A percentile compares a stretch with the other conserved stretches of the same genome.
These are phyloP conservation scores for Erythrophleum ivorense DNA, from an alignment of 331 rosid species.

Conservation along the genomic window DNA sequence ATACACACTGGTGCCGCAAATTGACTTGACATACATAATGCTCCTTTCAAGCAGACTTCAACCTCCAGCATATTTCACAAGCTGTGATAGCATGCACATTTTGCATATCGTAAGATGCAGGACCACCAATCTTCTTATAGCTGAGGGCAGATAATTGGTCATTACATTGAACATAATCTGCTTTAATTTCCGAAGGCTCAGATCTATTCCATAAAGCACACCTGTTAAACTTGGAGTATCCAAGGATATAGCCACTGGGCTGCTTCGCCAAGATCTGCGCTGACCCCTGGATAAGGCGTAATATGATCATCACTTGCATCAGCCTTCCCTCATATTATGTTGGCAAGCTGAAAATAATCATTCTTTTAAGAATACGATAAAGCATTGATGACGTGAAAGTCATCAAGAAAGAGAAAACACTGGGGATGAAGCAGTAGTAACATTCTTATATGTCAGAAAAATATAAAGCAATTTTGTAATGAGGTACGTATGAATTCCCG, in stretches of 20 bases:
- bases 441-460: constrained; percentile 24
- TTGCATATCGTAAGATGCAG: constrained; percentile 50
- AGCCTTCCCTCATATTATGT: constrained; percentile 90
- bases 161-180: constrained; percentile 53
- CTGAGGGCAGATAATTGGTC: constrained; percentile 49
- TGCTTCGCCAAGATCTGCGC: constrained; percentile 56
- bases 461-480: neutral
- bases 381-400: constrained; percentile 17
- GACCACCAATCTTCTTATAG: constrained; percentile 48
- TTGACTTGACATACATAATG: constrained; percentile 60
- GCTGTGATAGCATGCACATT: constrained; percentile 44
- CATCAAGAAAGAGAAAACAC: constrained; percentile 11
- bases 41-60: constrained; percentile 47
- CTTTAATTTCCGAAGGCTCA: constrained; percentile 57
- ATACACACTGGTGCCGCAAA: constrained; percentile 14
- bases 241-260: constrained; percentile 49
- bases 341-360: constrained; percentile 74
- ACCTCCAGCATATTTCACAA: constrained; percentile 51
- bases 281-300: constrained; percentile 75
- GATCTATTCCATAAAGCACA: constrained; percentile 45
- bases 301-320: constrained; percentile 82
- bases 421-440: constrained; percentile 15
- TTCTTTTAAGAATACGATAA: constrained; percentile 27
- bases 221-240: constrained; percentile 48
- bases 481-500: neutral